Base-by-base conservation (phyloP, 2,329 filamentous ascomycete genomes). In the Colletotrichum trifolii region DNA sequence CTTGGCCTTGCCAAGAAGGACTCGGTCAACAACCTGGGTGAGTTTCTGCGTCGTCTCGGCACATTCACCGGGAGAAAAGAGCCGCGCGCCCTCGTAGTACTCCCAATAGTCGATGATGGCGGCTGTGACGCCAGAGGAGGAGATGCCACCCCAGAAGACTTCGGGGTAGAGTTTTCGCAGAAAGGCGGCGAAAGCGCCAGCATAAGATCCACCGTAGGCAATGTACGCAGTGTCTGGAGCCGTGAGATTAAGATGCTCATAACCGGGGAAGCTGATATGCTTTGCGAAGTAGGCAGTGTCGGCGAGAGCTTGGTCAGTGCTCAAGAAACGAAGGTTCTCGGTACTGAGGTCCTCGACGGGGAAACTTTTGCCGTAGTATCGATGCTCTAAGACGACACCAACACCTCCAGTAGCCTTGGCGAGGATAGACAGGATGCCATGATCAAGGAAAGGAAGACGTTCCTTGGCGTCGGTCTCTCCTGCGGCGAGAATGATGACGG, bases 171-270 rank as follows among this genome's bases (percentile, higher is more conserved):
- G 74, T 63, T 91, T 89, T 38, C 93, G 88, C 42, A 93, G 77
- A 70, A 97, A 90, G 0, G 93, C 92, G 9, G 89, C 91, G 69
- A 94, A 91, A 0, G 89, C 90, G 2, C 93, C 93, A 0, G 93
- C 91, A 72, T 97, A 97, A 0, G 91, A 94, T 1, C 93, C 93
- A 2, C 93, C 93, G 67, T 96, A 97, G 0, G 88, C 87, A 64
- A 97, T 89, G 78, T 90, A 96, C 0, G 93, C 87, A 0, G 87
- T 88, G 3, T 81, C 82, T 1, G 85, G 79, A 0, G 91, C 86
- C 0, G 87, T 92, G 42, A 96, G 77, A 68, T 93, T 84, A 33
- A 85, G 72, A 67, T 91, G 77, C 72, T 92, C 89, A 6, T 94
- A 77, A 0, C 92, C 92, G 0, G 87, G 82, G 66, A 94, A 94